These are phyloP conservation scores for Pythium grandisporangium DNA, from an alignment of 352 stramenopile genomes.

Conservation along the genomic window DNA sequence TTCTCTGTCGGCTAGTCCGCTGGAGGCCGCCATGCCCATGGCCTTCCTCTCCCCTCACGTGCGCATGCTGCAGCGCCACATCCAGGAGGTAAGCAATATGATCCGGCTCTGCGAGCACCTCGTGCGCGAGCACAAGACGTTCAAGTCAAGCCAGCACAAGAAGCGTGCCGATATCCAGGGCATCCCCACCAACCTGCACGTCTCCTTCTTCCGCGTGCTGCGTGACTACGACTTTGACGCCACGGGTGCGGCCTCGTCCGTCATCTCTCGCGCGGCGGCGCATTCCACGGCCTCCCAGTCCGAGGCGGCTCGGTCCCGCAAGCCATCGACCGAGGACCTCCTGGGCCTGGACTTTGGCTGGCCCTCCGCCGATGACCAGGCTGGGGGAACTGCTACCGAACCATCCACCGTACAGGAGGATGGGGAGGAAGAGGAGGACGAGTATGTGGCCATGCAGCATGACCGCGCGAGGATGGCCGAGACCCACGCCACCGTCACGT, in stretches of 20 bases:
- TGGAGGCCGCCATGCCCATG: slow-evolving; percentile 58
- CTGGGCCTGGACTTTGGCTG: slow-evolving; percentile 31
- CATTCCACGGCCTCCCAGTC: no score
- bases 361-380: no score
- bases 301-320: no score
- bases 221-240: no score
- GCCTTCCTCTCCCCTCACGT: slow-evolving; percentile 71
- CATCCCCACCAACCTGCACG: slow-evolving; percentile 78
- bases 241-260: no score
- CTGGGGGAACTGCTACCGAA: no score
- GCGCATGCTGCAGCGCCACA: slow-evolving; percentile 50
- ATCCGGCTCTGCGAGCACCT: slow-evolving; percentile 55
- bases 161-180: slow-evolving; percentile 72
- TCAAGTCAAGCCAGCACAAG: slow-evolving; percentile 81
- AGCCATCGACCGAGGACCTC: slow-evolving; percentile 51
- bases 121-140: slow-evolving; percentile 64
- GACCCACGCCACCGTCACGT: slow-evolving; percentile 67
- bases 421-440: no score
- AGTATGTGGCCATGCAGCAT: no score
- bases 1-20: slow-evolving; percentile 16
- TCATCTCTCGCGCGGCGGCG: no score
- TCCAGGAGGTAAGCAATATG: slow-evolving; percentile 53
- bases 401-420: no score
- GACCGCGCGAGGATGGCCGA: slow-evolving; percentile 35
- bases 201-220: slow-evolving; percentile 80